A percentile compares a stretch with the other conserved stretches of the same genome.
phyloP scores from a whole-genome alignment of 192 early-diverging fungal genomes.

The Pilobolus umbonatus region DNA sequence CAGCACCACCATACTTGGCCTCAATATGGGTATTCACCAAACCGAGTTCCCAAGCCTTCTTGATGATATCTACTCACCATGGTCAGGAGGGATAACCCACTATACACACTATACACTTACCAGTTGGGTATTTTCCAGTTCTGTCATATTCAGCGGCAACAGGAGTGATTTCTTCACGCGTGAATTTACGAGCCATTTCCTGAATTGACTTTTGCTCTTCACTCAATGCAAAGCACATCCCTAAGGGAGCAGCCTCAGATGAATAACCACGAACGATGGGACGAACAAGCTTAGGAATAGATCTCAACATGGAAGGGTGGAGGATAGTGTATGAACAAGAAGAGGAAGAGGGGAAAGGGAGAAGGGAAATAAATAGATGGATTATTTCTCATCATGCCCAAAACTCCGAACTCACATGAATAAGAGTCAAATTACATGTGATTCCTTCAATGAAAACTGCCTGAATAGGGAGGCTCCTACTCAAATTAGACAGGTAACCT shows the following conservation, averaged over 20 bases:
- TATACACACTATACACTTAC: conserved; percentile 23
- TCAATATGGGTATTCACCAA: conserved; percentile 91
- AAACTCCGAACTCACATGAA: no score
- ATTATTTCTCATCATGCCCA: no score
- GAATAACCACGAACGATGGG: conserved; percentile 7
- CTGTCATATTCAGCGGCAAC: conserved; percentile 89
- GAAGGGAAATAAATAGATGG: background rate
- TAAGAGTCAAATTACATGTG: no score
- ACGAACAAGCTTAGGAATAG: background rate
- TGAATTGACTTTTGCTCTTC: conserved; percentile 85
- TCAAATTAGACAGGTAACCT: no score
- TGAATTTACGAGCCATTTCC: conserved; percentile 87
- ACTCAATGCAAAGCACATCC: conserved; percentile 59
- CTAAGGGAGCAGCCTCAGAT: conserved; percentile 8
- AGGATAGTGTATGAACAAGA: background rate
- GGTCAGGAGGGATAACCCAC: no score
- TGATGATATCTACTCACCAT: conserved; percentile 68
- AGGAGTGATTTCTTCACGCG: conserved; percentile 84
- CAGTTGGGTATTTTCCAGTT: conserved; percentile 88
- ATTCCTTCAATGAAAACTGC: no score
- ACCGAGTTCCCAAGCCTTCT: conserved; percentile 90
- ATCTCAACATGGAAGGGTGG: conserved; percentile 1
- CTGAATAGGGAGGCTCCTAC: no score
- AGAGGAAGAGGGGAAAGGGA: background rate
- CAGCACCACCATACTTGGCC: conserved; percentile 78